A percentile compares a stretch with the other conserved stretches of the same genome.
Conservation (phyloP, 2,329 filamentous ascomycete species). For the Cytospora leucostoma region DNA sequence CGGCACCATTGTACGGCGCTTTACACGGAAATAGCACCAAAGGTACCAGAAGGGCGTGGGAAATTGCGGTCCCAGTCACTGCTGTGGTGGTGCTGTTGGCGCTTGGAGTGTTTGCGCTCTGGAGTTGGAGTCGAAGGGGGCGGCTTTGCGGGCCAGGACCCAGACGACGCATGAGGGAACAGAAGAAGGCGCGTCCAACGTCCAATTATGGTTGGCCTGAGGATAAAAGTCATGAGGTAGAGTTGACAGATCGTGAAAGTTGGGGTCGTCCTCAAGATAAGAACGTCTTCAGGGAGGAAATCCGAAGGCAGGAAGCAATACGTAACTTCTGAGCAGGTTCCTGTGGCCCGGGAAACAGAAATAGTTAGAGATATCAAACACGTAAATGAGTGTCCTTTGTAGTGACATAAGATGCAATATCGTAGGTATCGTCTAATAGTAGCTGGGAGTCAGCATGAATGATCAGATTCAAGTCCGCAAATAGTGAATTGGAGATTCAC, state of each 20-base stretch:
- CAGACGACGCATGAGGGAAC: conserved; percentile 14
- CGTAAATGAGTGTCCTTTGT: neutral
- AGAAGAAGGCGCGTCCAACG: conserved; percentile 7
- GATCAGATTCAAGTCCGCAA: too few species aligned
- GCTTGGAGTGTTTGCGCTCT: conserved; percentile 31
- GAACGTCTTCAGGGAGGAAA: conserved; percentile 43
- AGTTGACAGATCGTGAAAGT: conserved; percentile 37
- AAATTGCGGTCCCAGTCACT: conserved; percentile 37
- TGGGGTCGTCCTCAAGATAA: conserved; percentile 35
- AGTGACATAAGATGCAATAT: too few species aligned
- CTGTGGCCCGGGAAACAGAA: neutral
- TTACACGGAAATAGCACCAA: neutral
- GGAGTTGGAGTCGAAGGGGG: conserved; percentile 33
- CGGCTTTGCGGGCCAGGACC: conserved; percentile 22
- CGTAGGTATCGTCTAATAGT: too few species aligned
- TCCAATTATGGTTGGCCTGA: conserved; percentile 14
- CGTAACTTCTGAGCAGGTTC: neutral
- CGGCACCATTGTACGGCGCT: conserved; percentile 2
- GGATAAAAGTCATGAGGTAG: conserved; percentile 32
- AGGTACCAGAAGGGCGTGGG: conserved; percentile 26
- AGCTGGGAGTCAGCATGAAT: too few species aligned
- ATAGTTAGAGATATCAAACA: neutral
- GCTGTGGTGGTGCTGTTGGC: conserved; percentile 31
- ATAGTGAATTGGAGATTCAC: too few species aligned
- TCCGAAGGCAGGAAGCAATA: conserved; percentile 37